phyloP scores from a whole-genome alignment of 2,329 filamentous ascomycete species.

The Fusarium agapanthi region DNA sequence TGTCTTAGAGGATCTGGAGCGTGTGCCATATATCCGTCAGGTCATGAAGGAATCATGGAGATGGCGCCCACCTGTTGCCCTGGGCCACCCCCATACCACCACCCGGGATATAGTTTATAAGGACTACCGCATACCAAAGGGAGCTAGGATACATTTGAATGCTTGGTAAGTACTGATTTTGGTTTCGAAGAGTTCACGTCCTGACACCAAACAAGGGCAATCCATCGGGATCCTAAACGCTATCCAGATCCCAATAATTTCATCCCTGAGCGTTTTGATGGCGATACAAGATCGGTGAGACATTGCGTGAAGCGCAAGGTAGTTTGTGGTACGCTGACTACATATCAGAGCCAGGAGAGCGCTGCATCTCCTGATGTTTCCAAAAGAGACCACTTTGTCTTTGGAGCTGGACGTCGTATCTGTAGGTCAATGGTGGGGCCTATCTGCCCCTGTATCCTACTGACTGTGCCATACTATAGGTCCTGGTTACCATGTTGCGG shows the following conservation, averaged over 20 bases:
- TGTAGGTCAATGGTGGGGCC: neutral
- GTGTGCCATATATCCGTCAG: neutral
- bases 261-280: neutral
- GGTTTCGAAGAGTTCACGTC: too few relatives aligned
- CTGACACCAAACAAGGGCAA: neutral
- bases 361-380: neutral
- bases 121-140: neutral
- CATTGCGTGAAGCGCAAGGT: neutral
- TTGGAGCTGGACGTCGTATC: neutral
- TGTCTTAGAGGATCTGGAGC: neutral
- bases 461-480: neutral
- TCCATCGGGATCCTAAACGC: neutral
- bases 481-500: neutral
- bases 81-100: neutral
- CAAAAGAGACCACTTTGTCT: neutral
- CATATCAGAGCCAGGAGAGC: neutral
- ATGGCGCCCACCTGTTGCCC: neutral
- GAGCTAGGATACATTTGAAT: neutral
- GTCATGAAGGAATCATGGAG: neutral
- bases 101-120: neutral
- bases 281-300: neutral
- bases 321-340: neutral
- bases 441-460: accelerated
- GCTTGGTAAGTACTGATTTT: neutral
- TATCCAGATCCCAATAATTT: neutral